phyloP scores from a whole-genome alignment of 768 basidiomycete genomes.

The Exsudoporus frostii region DNA sequence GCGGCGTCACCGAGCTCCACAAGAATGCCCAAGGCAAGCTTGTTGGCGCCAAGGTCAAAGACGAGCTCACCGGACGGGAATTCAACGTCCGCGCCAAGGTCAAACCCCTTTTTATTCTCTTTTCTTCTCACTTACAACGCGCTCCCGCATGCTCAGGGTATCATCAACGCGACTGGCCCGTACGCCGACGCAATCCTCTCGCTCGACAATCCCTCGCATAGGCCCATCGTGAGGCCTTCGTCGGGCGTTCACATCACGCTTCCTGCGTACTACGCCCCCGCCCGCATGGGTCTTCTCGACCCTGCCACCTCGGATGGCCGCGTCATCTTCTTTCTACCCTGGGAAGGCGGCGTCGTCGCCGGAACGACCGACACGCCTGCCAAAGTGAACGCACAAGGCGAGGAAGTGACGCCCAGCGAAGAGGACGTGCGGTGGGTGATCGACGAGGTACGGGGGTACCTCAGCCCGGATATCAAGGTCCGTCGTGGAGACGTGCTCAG shows the following conservation, averaged over 20 bases:
- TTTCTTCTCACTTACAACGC: neutral
- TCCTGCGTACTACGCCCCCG: conserved; percentile 94
- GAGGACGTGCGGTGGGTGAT: conserved; percentile 97
- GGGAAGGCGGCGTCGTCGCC: conserved; percentile 97
- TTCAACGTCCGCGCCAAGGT: conserved; percentile 81
- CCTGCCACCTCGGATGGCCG: conserved; percentile 94
- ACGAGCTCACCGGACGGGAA: conserved; percentile 78
- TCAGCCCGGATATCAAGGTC: conserved; percentile 90
- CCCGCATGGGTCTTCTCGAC: conserved; percentile 92
- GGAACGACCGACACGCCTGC: conserved; percentile 92
- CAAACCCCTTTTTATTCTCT: conserved; percentile 18
- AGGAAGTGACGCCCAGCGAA: conserved; percentile 79
- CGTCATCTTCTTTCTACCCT: conserved; percentile 98
- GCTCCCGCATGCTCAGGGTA: conserved; percentile 46
- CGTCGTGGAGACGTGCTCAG: conserved; percentile 92
- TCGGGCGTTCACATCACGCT: conserved; percentile 96
- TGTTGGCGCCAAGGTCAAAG: conserved; percentile 69
- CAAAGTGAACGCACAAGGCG: conserved; percentile 46
- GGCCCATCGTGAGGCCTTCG: conserved; percentile 87
- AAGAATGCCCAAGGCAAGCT: conserved; percentile 67
- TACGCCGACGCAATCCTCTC: conserved; percentile 83
- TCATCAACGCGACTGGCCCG: conserved; percentile 97
- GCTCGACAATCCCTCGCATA: conserved; percentile 74
- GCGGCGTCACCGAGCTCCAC: conserved; percentile 74
- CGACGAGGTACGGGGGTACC: conserved; percentile 86